Conservation (phyloP, 345 rosid genomes). For the Eucalyptus shirleyi region DNA sequence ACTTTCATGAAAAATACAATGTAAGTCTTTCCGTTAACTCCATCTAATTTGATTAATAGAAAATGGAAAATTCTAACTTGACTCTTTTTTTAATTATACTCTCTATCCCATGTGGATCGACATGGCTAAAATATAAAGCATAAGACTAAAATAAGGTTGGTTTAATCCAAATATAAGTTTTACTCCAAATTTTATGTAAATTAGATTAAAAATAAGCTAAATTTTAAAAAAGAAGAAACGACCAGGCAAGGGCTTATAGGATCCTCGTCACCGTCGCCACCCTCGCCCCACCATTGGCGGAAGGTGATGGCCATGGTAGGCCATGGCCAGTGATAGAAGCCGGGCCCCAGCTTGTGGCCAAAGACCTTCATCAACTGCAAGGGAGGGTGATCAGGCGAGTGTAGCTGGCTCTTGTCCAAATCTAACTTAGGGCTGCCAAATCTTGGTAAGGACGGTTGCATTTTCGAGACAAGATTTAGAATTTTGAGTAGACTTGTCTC, state of each 20-base stretch:
- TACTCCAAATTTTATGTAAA: not conserved
- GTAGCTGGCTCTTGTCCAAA: not conserved
- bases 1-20: not conserved
- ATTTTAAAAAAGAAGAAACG: not conserved
- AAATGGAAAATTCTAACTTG: not conserved
- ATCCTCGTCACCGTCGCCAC: not conserved
- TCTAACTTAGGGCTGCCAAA: not conserved
- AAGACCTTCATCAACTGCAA: not conserved
- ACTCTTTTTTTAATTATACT: not conserved
- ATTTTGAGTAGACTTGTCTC: not conserved
- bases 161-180: not conserved
- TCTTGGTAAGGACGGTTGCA: not conserved
- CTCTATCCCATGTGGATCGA: not conserved
- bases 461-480: not conserved
- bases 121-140: not conserved
- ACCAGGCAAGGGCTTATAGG: not conserved
- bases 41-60: not conserved
- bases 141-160: not conserved
- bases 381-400: not conserved
- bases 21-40: not conserved
- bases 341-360: not conserved
- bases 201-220: not conserved
- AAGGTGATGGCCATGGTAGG: not conserved
- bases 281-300: not conserved
- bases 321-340: not conserved